Evolutionary conservation across 768 basidiomycete species (phyloP).

Genomic region (Suillus spraguei): DNA sequence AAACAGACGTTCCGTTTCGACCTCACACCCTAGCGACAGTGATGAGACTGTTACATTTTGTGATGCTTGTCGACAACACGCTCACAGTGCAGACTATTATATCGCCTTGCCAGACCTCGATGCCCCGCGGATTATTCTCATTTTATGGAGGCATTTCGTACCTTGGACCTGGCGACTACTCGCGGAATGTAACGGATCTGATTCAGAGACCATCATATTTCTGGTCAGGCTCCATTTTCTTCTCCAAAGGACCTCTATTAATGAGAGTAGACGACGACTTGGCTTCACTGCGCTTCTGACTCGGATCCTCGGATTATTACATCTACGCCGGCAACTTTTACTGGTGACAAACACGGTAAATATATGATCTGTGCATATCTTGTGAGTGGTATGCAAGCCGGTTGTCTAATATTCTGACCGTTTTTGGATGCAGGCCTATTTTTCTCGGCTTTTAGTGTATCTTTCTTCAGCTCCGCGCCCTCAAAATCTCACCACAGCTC

Average conservation of each 20-base stretch:
- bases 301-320: not conserved
- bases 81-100: constrained; percentile 11
- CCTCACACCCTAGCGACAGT: constrained; percentile 49
- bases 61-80: constrained; percentile 35
- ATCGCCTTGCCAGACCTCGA: constrained; percentile 35
- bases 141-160: constrained; percentile 58
- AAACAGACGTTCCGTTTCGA: constrained; percentile 34
- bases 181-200: constrained; percentile 52
- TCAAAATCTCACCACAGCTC: constrained; percentile 20
- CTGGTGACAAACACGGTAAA: constrained; percentile 5
- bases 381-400: not conserved
- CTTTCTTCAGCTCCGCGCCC: constrained; percentile 19
- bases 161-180: constrained; percentile 71
- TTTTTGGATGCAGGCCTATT: constrained; percentile 16
- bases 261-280: constrained; percentile 48
- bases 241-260: constrained; percentile 8
- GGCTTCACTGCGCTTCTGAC: constrained; percentile 44
- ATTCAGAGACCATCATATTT: constrained; percentile 49
- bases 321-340: not conserved
- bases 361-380: constrained; percentile 5
- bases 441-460: constrained; percentile 26
- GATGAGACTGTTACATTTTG: constrained; percentile 45
- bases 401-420: not conserved
- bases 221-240: constrained; percentile 42
- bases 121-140: constrained; percentile 48